Percentiles rank a stretch among this genome's conserved stretches.
Evolutionary conservation across 2,329 filamentous ascomycete species (phyloP).

Genomic region (Cadophora sp.): DNA sequence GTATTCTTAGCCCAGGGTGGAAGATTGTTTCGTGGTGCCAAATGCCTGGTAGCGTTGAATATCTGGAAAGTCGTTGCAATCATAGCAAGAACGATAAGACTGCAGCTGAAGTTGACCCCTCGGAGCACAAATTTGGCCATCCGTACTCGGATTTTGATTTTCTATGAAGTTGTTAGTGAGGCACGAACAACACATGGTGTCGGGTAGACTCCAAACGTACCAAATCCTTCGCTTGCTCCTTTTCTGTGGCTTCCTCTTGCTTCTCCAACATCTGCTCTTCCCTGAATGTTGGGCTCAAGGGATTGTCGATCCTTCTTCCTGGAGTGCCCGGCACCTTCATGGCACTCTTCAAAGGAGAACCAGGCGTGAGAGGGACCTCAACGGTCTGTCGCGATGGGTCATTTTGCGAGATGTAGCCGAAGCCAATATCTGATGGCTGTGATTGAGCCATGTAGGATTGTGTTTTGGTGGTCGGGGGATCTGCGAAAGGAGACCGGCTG

Average conservation of each 20-base stretch:
- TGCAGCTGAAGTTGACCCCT: slow-evolving; percentile 95
- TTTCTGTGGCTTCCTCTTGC: slow-evolving; percentile 80
- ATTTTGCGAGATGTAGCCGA: slow-evolving; percentile 81
- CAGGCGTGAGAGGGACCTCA: slow-evolving; percentile 71
- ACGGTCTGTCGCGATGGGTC: slow-evolving; percentile 59
- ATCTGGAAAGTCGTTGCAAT: slow-evolving; percentile 87
- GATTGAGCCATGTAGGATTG: slow-evolving; percentile 63
- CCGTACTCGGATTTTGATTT: slow-evolving; percentile 89
- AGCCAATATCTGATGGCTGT: slow-evolving; percentile 86
- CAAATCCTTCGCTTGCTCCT: slow-evolving; percentile 85
- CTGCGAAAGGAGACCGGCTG: slow-evolving; percentile 62
- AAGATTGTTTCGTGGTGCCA: slow-evolving; percentile 79
- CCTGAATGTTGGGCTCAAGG: slow-evolving; percentile 87
- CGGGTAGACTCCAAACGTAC: slow-evolving; percentile 62
- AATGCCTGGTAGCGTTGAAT: slow-evolving; percentile 83
- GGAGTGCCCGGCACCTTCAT: slow-evolving; percentile 87
- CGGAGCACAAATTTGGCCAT: slow-evolving; percentile 96
- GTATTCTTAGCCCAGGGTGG: slow-evolving; percentile 85
- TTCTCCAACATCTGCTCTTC: slow-evolving; percentile 90
- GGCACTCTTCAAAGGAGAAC: slow-evolving; percentile 86
- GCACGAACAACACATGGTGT: slow-evolving; percentile 6
- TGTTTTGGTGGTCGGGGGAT: slow-evolving; percentile 57
- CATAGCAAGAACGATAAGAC: slow-evolving; percentile 91
- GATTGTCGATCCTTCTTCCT: slow-evolving; percentile 74
- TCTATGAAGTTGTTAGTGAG: slow-evolving; percentile 63